These are phyloP conservation scores for Ensete glaucum DNA, from an alignment of 176 grass and related monocot species.

Conservation along the genomic window DNA sequence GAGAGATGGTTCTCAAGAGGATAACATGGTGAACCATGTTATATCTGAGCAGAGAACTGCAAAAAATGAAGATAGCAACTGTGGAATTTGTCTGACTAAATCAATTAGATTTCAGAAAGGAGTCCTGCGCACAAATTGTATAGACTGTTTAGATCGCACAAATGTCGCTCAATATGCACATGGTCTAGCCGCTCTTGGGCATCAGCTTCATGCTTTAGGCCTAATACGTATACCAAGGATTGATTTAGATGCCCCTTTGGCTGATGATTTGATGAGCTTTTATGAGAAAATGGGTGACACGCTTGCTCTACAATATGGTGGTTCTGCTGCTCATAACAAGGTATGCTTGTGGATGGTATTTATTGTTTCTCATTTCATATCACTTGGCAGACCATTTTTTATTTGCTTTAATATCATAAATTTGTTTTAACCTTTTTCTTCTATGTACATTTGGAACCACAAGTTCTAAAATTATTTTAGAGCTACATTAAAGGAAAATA, in stretches of 20 bases:
- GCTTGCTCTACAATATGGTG: constrained; percentile 78
- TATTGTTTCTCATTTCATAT: not conserved
- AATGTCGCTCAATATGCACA: constrained; percentile 94
- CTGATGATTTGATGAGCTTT: constrained; percentile 71
- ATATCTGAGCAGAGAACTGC: constrained; percentile 40
- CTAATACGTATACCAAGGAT: constrained; percentile 42
- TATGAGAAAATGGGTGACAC: constrained; percentile 92
- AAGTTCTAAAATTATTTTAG: not conserved
- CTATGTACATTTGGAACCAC: not conserved
- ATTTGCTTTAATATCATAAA: not conserved
- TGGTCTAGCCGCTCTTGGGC: constrained; percentile 81
- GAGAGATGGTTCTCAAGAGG: constrained; percentile 42
- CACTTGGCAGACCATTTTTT: not conserved
- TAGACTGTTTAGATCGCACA: constrained; percentile 94
- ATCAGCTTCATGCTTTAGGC: constrained; percentile 62
- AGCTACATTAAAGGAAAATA: not conserved
- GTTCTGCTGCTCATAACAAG: constrained; percentile 96
- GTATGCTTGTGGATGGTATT: constrained; percentile 24
- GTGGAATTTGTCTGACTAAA: constrained; percentile 30
- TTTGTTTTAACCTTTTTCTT: not conserved
- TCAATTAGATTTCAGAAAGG: constrained; percentile 64
- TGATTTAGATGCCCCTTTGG: constrained; percentile 60
- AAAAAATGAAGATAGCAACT: constrained; percentile 44
- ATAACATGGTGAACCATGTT: constrained; percentile 44
- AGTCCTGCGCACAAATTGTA: constrained; percentile 83